phyloP scores from a whole-genome alignment of 2,329 filamentous ascomycete species.

The Fusarium equiseti region DNA sequence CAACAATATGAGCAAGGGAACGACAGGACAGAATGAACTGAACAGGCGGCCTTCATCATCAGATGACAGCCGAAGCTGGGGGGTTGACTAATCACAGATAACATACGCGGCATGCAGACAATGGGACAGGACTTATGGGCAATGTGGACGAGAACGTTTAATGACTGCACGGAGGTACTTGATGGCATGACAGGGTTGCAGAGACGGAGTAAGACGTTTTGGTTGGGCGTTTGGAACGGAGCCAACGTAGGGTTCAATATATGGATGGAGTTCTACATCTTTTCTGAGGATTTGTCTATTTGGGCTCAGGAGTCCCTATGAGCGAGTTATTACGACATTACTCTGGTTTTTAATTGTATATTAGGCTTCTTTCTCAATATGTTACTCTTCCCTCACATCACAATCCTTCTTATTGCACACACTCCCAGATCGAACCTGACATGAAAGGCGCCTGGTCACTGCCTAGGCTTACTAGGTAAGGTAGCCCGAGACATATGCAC shows the following conservation, averaged over 20 bases:
- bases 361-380: slow-evolving; percentile 15
- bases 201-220: slow-evolving; percentile 17
- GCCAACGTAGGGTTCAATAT: slow-evolving; percentile 25
- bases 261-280: slow-evolving; percentile 29
- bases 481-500: background rate
- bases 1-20: background rate
- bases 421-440: background rate
- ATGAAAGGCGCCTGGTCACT: background rate
- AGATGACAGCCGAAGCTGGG: slow-evolving; percentile 46
- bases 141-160: slow-evolving; percentile 12
- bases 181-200: background rate
- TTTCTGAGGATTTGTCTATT: slow-evolving; percentile 12
- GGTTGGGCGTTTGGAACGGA: slow-evolving; percentile 19
- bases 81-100: slow-evolving; percentile 37
- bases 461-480: background rate
- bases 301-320: slow-evolving; percentile 1
- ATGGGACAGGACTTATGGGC: background rate
- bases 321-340: slow-evolving; percentile 14
- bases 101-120: background rate
- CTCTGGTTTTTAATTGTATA: slow-evolving; percentile 25
- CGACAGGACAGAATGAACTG: slow-evolving; percentile 1
- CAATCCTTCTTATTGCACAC: background rate
- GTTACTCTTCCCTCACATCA: slow-evolving; percentile 3
- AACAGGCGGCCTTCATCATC: slow-evolving; percentile 37
- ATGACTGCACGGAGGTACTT: slow-evolving; percentile 10